These are phyloP conservation scores for Aspergillus cavernicola DNA, from an alignment of 495 filamentous ascomycete species.

Conservation along the genomic window DNA sequence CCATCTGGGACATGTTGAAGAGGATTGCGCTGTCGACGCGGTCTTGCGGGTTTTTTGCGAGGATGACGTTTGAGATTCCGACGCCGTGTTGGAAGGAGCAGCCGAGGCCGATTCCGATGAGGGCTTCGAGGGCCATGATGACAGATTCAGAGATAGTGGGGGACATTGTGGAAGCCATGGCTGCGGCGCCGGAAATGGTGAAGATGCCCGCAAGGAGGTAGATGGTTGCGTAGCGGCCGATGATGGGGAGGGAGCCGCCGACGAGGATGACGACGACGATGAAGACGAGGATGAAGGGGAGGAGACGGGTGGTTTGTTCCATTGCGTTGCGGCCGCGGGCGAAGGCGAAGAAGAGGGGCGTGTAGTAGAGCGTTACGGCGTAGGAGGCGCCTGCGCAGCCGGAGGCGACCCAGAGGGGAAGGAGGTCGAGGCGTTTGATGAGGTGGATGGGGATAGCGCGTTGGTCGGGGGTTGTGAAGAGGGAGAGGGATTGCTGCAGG, in stretches of 20 bases:
- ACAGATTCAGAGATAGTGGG: not conserved
- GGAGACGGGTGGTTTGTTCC: slow-evolving; percentile 35
- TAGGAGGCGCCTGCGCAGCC: slow-evolving; percentile 11
- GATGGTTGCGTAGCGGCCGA: slow-evolving; percentile 9
- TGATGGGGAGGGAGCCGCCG: not conserved
- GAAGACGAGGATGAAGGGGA: slow-evolving; percentile 25
- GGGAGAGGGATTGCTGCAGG: slow-evolving; percentile 14
- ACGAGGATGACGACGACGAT: slow-evolving; percentile 4
- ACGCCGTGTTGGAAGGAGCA: slow-evolving; percentile 16
- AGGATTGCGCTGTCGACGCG: slow-evolving; percentile 11
- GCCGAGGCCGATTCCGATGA: slow-evolving; percentile 11
- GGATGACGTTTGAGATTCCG: slow-evolving; percentile 11
- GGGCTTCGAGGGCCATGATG: slow-evolving; percentile 9
- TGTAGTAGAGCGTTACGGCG: slow-evolving; percentile 15
- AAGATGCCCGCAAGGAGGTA: slow-evolving; percentile 4
- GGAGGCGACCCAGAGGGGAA: slow-evolving; percentile 13
- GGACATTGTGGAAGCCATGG: slow-evolving; percentile 5
- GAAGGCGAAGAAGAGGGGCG: slow-evolving; percentile 51
- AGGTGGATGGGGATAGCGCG: slow-evolving; percentile 12
- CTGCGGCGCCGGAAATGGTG: not conserved
- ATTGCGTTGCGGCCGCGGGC: slow-evolving; percentile 31
- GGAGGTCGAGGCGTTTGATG: slow-evolving; percentile 1
- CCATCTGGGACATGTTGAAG: slow-evolving; percentile 15
- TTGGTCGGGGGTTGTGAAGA: slow-evolving; percentile 7
- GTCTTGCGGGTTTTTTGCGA: not conserved